phyloP scores from a whole-genome alignment of 2,329 filamentous ascomycete species.

The Lecanicillium sp. region DNA sequence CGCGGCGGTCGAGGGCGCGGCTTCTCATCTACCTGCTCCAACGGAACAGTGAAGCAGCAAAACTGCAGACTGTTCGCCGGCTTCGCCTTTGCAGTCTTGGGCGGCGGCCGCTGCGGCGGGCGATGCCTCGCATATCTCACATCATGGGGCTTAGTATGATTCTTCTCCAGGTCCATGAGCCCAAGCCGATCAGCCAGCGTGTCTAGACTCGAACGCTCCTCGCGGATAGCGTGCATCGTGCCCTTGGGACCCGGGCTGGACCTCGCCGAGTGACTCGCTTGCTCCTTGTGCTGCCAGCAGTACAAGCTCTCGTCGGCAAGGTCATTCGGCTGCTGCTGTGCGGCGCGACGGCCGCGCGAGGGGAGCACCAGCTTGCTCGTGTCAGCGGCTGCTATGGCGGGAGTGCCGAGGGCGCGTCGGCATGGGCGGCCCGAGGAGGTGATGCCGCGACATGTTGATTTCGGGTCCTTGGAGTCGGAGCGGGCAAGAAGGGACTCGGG shows the following conservation, averaged over 20 bases:
- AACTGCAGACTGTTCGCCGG: slow-evolving; percentile 26
- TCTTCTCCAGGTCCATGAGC: slow-evolving; percentile 55
- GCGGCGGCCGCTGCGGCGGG: slow-evolving; percentile 13
- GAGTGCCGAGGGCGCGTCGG: slow-evolving; percentile 58
- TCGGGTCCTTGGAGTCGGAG: slow-evolving; percentile 76
- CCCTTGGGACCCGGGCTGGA: slow-evolving; percentile 37
- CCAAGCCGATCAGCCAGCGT: slow-evolving; percentile 76
- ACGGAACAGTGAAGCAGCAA: slow-evolving; percentile 46
- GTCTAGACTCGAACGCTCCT: slow-evolving; percentile 72
- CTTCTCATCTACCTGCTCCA: slow-evolving; percentile 32
- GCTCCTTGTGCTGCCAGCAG: slow-evolving; percentile 94
- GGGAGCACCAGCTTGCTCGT: slow-evolving; percentile 13
- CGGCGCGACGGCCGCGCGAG: slow-evolving; percentile 19
- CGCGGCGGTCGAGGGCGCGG: slow-evolving; percentile 35
- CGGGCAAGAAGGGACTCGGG: slow-evolving; percentile 74
- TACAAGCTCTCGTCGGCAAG: slow-evolving; percentile 58
- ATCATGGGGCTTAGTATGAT: slow-evolving; percentile 18
- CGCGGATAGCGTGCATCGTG: slow-evolving; percentile 45
- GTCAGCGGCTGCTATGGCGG: slow-evolving; percentile 15
- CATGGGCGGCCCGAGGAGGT: slow-evolving; percentile 78
- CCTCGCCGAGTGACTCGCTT: slow-evolving; percentile 49
- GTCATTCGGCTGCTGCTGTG: slow-evolving; percentile 27
- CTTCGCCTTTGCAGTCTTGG: slow-evolving; percentile 16
- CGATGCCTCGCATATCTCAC: not conserved
- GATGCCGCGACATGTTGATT: slow-evolving; percentile 80